phyloP scores from a whole-genome alignment of 257 asterid species.

The Gentiana straminea region DNA sequence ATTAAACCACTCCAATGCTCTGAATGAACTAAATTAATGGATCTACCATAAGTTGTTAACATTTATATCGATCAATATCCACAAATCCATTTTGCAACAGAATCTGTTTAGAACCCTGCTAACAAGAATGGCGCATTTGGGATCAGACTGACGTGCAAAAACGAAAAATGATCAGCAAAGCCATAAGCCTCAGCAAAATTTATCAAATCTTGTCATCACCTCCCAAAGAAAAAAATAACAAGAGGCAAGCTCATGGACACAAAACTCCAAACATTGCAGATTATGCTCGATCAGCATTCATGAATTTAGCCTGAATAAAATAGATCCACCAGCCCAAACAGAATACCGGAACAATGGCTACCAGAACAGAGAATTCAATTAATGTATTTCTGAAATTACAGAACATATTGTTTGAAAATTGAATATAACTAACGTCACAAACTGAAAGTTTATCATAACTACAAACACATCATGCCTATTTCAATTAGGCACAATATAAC shows the following conservation, averaged over 20 bases:
- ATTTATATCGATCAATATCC: too few species aligned
- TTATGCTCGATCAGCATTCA: not conserved
- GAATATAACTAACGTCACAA: too few species aligned
- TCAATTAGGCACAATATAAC: too few species aligned
- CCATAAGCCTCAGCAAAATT: not conserved
- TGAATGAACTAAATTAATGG: too few species aligned
- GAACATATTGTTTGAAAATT: too few species aligned
- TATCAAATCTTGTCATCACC: not conserved
- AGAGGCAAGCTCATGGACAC: too few species aligned
- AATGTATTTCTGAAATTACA: too few species aligned
- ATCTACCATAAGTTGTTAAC: too few species aligned
- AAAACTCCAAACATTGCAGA: not conserved
- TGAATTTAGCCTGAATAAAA: not conserved
- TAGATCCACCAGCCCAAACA: not conserved
- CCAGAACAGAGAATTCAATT: not conserved
- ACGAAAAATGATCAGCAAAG: not conserved
- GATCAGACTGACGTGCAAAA: slow-evolving; percentile 6
- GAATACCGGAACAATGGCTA: not conserved
- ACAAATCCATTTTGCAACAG: too few species aligned
- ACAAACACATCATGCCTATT: too few species aligned
- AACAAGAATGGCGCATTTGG: not conserved
- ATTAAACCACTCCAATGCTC: too few species aligned
- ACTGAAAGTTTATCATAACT: too few species aligned
- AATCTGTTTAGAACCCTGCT: not conserved
- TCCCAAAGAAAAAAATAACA: not conserved